Percentiles rank a stretch among this genome's conserved stretches.
Conservation (phyloP, 2,329 filamentous ascomycete species). For the Claviceps spartinae region DNA sequence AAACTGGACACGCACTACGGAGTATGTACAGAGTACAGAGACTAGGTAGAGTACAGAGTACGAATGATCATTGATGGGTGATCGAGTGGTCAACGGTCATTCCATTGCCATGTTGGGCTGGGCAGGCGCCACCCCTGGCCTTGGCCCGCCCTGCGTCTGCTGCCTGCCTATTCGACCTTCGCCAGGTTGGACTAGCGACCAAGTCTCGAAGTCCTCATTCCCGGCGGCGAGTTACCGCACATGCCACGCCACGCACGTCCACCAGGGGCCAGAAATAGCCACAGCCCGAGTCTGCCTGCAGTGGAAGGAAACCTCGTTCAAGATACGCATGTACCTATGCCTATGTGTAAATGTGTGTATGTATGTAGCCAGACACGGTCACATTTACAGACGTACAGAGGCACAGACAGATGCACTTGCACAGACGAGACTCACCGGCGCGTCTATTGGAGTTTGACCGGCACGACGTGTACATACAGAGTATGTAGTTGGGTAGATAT, state of each 20-base stretch:
- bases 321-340: neutral
- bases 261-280: neutral
- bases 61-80: neutral
- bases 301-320: neutral
- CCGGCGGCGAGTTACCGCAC: neutral
- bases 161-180: too few relatives aligned
- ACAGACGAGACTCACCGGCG: neutral
- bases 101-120: neutral
- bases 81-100: neutral
- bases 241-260: neutral
- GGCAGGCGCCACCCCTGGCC: neutral
- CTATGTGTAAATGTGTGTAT: too few relatives aligned
- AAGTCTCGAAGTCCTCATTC: neutral
- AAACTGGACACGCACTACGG: neutral
- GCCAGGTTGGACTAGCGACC: neutral
- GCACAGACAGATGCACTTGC: neutral
- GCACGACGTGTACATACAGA: neutral
- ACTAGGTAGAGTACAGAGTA: too few relatives aligned
- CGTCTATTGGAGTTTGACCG: neutral
- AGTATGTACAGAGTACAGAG: too few relatives aligned
- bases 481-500: neutral
- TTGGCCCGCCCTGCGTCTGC: neutral
- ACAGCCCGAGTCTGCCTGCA: neutral
- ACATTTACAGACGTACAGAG: neutral
- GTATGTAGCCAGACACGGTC: neutral